These are phyloP conservation scores for Neopestalotiopsis rosae DNA, from an alignment of 2,329 filamentous ascomycete species.

Conservation along the genomic window DNA sequence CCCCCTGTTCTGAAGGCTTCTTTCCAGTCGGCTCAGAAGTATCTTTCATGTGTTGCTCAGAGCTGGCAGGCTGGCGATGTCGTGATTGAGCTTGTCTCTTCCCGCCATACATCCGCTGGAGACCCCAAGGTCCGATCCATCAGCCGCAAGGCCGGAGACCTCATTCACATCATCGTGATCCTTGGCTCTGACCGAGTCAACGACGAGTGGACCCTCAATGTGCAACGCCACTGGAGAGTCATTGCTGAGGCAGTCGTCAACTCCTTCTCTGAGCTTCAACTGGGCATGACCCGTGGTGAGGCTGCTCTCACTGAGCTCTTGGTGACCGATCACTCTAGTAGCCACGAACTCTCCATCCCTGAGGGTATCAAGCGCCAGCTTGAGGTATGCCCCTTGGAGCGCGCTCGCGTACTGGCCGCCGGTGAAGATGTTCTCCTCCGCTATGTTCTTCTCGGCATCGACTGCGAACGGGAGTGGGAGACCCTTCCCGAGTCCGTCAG, in stretches of 20 bases:
- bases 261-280: constrained; percentile 5
- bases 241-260: constrained; percentile 8
- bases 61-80: constrained; percentile 4
- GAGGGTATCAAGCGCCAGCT: constrained; percentile 13
- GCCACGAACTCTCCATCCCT: not conserved
- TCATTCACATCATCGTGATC: constrained; percentile 7
- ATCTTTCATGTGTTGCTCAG: not conserved
- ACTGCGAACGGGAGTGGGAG: constrained; percentile 13
- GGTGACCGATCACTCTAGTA: not conserved
- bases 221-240: constrained; percentile 12
- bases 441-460: constrained; percentile 4
- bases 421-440: not conserved
- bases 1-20: not conserved
- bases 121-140: constrained; percentile 5
- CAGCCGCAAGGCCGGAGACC: constrained; percentile 8
- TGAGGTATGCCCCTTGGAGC: not conserved
- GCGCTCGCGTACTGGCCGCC: not conserved
- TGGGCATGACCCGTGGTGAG: constrained; percentile 8
- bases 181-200: constrained; percentile 8
- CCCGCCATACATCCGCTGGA: not conserved
- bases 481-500: constrained; percentile 4
- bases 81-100: constrained; percentile 9
- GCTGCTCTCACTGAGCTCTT: not conserved
- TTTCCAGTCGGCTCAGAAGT: constrained; percentile 1
- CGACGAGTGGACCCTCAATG: constrained; percentile 6